Base-by-base conservation (phyloP, 306 rosid species). In the Mucuna pruriens region DNA sequence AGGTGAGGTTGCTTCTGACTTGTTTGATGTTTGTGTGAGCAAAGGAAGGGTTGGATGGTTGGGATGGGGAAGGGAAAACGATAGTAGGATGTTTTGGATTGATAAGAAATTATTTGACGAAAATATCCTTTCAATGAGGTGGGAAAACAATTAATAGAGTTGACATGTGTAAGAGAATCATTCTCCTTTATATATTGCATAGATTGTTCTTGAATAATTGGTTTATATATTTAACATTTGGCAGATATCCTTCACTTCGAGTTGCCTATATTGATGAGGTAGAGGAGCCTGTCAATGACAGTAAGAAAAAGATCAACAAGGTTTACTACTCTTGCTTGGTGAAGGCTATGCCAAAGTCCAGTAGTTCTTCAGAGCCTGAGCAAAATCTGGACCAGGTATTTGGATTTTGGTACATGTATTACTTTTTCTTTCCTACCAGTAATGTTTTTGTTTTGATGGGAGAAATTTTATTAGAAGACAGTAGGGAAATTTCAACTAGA, bases 211-310 rank as follows among this genome's bases (percentile, higher is more conserved):
- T 22, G 22, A 29, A 15, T 52, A 39, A 11, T 67, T 75, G 54
- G 44, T 63, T 72, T 11, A 15, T 58, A 16, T 87, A 23, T 67
- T 78, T 77, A 48, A 48, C 29, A 19, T 79, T 63, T 83, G 78
- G 86, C 84, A 96, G 99, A 71, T 90, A 96, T 80, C 99, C 99
- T 71, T 96, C 99, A 25, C 88, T 96, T 67, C 93, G 98, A 34
- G 99, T 96, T 82, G 99, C 99, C 58, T 96, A 91, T 71, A 93
- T 93, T 60, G 99, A 96, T 82, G 99, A 93, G 86, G 92, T 93
- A 62, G 99, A 96, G 83, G 97, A 91, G 77, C 85, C 99, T 75
- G 87, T 87, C 88, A 86, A 88, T 83, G 97, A 93, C 61, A 83
- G 60, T 52, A 81, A 89, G 78, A 94, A 87, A 75, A 93, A 86